A percentile compares a stretch with the other conserved stretches of the same genome.
Evolutionary conservation across 129 eudicot genomes (phyloP).

Genomic region (Artemisia tridentata): DNA sequence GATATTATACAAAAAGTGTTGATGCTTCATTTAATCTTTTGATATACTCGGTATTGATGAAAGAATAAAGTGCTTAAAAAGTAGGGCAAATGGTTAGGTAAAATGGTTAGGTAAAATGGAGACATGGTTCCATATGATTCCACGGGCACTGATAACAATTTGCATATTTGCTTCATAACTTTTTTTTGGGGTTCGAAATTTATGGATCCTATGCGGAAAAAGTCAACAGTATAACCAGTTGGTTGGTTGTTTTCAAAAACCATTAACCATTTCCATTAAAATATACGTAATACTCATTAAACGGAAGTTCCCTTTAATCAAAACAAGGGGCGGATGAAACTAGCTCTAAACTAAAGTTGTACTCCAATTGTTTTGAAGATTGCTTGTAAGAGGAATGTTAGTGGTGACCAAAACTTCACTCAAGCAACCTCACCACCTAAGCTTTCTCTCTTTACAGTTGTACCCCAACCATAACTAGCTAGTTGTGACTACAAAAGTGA

Average conservation of each 20-base stretch:
- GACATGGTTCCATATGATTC: not conserved
- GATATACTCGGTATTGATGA: not conserved
- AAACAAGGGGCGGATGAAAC: not conserved
- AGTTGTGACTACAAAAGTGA: too few species aligned
- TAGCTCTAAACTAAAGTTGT: not conserved
- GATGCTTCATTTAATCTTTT: not conserved
- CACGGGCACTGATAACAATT: not conserved
- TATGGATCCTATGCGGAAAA: not conserved
- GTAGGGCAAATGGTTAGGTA: slow-evolving; percentile 15
- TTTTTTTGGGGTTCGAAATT: not conserved
- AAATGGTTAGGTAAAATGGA: slow-evolving; percentile 15
- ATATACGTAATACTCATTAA: not conserved
- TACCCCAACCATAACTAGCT: too few species aligned
- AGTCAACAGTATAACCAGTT: not conserved
- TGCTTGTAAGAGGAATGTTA: too few species aligned
- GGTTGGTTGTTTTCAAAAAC: slow-evolving; percentile 13
- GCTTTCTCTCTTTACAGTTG: too few species aligned
- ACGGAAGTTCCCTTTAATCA: not conserved
- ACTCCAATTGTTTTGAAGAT: not conserved
- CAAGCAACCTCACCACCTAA: too few species aligned
- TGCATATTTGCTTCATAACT: not conserved
- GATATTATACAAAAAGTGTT: not conserved
- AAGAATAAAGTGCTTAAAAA: slow-evolving; percentile 12
- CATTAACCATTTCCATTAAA: not conserved
- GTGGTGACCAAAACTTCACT: too few species aligned